Evolutionary conservation across 768 basidiomycete genomes (phyloP).

Genomic region (Hygrophorus russula): DNA sequence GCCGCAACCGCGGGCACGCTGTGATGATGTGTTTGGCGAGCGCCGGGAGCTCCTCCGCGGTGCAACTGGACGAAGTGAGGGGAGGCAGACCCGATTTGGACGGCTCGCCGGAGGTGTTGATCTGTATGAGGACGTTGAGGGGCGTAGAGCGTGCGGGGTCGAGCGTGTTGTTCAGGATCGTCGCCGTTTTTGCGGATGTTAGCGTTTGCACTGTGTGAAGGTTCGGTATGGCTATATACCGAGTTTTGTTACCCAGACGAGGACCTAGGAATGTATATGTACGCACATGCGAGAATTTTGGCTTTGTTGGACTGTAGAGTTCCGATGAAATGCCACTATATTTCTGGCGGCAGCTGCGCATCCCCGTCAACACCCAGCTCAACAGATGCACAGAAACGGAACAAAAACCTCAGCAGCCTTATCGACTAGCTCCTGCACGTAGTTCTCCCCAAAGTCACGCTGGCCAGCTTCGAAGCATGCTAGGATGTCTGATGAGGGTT

Average conservation of each 20-base stretch:
- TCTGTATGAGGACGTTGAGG: constrained; percentile 79
- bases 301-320: constrained; percentile 89
- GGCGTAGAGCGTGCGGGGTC: constrained; percentile 40
- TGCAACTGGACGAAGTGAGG: constrained; percentile 21
- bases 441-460: constrained; percentile 95
- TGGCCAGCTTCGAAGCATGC: constrained; percentile 77
- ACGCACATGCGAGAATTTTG: constrained; percentile 73
- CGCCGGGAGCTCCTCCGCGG: constrained; percentile 41
- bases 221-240: constrained; percentile 67
- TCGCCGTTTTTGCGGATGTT: constrained; percentile 71
- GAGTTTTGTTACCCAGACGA: background rate
- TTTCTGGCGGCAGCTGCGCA: constrained; percentile 68
- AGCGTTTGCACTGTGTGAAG: constrained; percentile 82
- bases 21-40: constrained; percentile 63
- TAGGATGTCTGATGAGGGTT: constrained; percentile 78
- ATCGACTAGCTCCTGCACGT: constrained; percentile 85
- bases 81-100: constrained; percentile 79
- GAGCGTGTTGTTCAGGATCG: constrained; percentile 65
- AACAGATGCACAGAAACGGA: background rate
- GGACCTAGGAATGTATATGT: background rate
- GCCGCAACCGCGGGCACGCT: constrained; percentile 60
- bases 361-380: too few species aligned
- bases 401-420: constrained; percentile 69
- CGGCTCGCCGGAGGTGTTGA: constrained; percentile 93
- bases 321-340: constrained; percentile 97